phyloP scores from a whole-genome alignment of 1,284 basidiomycete species.

The Cutaneotrichosporon cavernicola region DNA sequence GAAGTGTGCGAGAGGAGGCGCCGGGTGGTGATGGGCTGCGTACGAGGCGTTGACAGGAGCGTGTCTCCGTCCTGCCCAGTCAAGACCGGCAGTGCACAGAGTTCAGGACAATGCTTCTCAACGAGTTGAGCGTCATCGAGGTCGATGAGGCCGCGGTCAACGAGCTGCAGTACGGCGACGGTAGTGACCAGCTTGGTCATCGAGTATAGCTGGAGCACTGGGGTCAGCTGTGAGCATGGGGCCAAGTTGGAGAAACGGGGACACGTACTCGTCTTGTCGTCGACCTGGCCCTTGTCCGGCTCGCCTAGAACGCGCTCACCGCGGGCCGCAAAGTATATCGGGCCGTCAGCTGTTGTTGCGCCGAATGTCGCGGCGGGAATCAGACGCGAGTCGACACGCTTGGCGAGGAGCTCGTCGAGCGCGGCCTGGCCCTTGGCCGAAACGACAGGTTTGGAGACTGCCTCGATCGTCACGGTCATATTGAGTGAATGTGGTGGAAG shows the following conservation, averaged over 20 bases:
- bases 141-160: constrained; percentile 26
- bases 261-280: constrained; percentile 39
- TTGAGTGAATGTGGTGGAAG: neutral
- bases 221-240: neutral
- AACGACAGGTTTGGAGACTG: constrained; percentile 18
- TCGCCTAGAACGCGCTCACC: constrained; percentile 39
- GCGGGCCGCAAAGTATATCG: constrained; percentile 33
- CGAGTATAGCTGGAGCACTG: constrained; percentile 35
- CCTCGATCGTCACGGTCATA: neutral
- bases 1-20: constrained; percentile 24
- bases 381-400: constrained; percentile 19
- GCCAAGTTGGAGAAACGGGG: too few species aligned
- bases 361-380: constrained; percentile 38
- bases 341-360: constrained; percentile 38
- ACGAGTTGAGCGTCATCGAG: constrained; percentile 17
- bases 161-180: constrained; percentile 28
- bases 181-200: constrained; percentile 48
- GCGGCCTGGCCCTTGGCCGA: constrained; percentile 24
- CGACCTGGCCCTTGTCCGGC: constrained; percentile 30
- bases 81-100: constrained; percentile 21
- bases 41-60: constrained; percentile 9
- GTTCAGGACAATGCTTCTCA: constrained; percentile 18
- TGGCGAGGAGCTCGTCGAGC: constrained; percentile 30
- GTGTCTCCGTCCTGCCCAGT: constrained; percentile 10
- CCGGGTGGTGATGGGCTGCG: constrained; percentile 16